Conservation (phyloP, 2,329 filamentous ascomycete genomes). For the Pseudocercospora cruenta region DNA sequence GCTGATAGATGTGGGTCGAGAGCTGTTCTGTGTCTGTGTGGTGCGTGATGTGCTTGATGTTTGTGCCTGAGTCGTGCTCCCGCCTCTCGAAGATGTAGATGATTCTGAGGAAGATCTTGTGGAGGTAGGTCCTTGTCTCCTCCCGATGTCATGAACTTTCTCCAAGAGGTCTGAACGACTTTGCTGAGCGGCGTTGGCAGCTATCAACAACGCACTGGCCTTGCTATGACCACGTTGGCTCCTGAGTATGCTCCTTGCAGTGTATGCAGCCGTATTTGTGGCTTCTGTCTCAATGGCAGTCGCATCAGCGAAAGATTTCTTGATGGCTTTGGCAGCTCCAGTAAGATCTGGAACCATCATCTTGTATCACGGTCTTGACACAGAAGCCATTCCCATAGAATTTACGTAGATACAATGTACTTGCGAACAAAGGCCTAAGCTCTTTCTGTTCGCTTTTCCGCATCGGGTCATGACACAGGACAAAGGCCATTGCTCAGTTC, state of each 20-base stretch:
- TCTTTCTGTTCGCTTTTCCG: background rate
- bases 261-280: constrained; percentile 17
- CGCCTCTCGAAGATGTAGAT: background rate
- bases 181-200: background rate
- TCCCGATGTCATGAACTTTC: background rate
- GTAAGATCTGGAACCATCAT: constrained; percentile 28
- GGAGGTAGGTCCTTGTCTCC: background rate
- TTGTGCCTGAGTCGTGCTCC: background rate
- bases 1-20: constrained; percentile 7
- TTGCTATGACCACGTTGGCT: background rate
- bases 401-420: background rate
- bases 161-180: background rate
- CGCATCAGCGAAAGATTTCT: constrained; percentile 7
- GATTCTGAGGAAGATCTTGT: background rate
- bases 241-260: background rate
- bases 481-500: background rate
- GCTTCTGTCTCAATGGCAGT: constrained; percentile 18
- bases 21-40: constrained; percentile 16
- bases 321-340: constrained; percentile 20
- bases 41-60: background rate
- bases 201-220: constrained; percentile 2
- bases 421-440: background rate
- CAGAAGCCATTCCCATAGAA: background rate
- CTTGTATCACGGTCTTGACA: background rate
- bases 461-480: background rate